These are phyloP conservation scores for Phaffomyces thermotolerans DNA, from an alignment of 805 yeast species.

Conservation along the genomic window DNA sequence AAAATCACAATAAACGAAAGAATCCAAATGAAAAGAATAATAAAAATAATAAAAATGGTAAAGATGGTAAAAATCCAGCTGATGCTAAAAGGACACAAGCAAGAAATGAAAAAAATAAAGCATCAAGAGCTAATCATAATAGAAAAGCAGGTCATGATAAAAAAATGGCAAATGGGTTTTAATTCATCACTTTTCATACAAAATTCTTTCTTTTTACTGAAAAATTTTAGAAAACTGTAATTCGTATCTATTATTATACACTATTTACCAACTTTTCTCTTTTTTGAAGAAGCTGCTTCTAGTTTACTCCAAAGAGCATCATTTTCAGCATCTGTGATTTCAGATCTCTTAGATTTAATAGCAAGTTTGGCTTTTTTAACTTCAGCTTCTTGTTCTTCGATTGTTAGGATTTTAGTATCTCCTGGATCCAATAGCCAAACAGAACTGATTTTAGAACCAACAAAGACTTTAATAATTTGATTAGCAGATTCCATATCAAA, in stretches of 20 bases:
- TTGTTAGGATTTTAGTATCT: conserved; percentile 24
- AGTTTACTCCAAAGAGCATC: conserved; percentile 34
- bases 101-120: conserved; percentile 48
- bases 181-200: neutral
- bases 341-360: conserved; percentile 22
- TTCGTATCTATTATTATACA: no score
- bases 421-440: conserved; percentile 45
- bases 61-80: neutral
- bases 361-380: conserved; percentile 26
- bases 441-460: conserved; percentile 62
- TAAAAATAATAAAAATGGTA: neutral
- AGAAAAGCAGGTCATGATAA: conserved; percentile 56
- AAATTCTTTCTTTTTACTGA: neutral
- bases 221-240: no score
- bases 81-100: conserved; percentile 30
- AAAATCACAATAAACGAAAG: neutral
- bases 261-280: conserved; percentile 12
- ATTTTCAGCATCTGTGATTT: conserved; percentile 22
- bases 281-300: conserved; percentile 15
- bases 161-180: conserved; percentile 32
- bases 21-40: neutral
- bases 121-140: conserved; percentile 55
- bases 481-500: conserved; percentile 56
- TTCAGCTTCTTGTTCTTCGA: conserved; percentile 20
- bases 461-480: conserved; percentile 58